Evolutionary conservation across 106 monocot genomes (phyloP).

Genomic region (Alisma plantagoaquatica): DNA sequence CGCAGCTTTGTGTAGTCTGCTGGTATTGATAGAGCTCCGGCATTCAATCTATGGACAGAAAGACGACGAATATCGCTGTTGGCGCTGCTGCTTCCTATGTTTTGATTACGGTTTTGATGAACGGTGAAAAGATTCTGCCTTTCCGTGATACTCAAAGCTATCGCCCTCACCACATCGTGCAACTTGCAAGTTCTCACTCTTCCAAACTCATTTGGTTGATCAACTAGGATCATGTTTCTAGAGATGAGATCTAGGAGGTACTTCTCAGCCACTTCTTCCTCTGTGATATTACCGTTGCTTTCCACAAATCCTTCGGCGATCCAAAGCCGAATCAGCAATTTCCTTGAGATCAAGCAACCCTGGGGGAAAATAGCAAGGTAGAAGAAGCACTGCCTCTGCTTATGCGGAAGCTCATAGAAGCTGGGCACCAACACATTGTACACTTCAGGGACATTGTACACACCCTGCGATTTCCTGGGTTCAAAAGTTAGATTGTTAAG

Average conservation of each 20-base stretch:
- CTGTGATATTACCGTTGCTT: neutral
- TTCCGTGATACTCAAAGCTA: neutral
- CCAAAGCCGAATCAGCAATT: slow-evolving; percentile 4
- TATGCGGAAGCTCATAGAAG: slow-evolving; percentile 26
- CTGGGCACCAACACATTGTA: slow-evolving; percentile 8
- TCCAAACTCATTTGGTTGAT: neutral
- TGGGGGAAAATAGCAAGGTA: neutral
- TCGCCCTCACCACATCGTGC: neutral
- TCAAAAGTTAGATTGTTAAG: neutral
- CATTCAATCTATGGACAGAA: no score
- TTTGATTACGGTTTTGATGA: no score
- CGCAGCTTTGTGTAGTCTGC: neutral
- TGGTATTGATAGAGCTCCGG: no score
- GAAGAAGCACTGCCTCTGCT: no score
- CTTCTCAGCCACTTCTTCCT: slow-evolving; percentile 2
- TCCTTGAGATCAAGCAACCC: neutral
- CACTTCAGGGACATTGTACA: neutral
- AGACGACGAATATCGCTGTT: no score
- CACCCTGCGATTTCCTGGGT: neutral
- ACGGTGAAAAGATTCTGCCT: neutral
- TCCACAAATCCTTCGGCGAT: slow-evolving; percentile 2
- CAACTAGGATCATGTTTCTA: neutral
- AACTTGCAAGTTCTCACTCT: neutral
- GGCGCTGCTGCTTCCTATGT: no score
- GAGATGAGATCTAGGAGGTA: neutral